Base-by-base conservation (phyloP, 768 basidiomycete genomes). In the Calocybe gangraenosa region DNA sequence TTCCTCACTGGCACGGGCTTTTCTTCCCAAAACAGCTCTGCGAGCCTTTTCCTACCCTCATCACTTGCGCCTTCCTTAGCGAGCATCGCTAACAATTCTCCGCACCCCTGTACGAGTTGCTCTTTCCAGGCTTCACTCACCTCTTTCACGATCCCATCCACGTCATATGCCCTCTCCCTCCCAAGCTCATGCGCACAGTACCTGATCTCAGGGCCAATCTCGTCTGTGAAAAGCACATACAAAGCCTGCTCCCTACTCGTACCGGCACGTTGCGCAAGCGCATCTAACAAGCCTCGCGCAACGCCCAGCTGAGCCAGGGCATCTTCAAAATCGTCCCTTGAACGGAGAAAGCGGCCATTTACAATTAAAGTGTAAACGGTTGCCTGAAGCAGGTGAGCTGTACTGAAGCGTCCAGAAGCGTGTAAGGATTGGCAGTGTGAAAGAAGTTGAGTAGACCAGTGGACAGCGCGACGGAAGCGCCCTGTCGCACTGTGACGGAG, bases 121-220 rank as follows among this genome's bases (percentile, higher is more conserved):
- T 74, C 74, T 42, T 75, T 70, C 50, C 82, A 75, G 48, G 70
- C 69, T 0, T 74, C 65, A 2, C 82, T 75, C 10, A 88, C 59
- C 44, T 87, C 84, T 4, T 69, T 66, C 15, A 81, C 84, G 51
- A 93, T 85, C 3, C 71, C 78, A 51, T 88, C 84, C 22, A 92
- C 68, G 59, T 92, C 89, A 64, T 93, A 94, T 3, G 88, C 82
- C 55, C 81, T 84, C 34, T 70, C 70, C 42, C 81, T 71, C 1
- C 92, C 89, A 11, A 94, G 71, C 57, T 92, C 84, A 56, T 97
- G 95, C 0, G 94, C 93, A 54, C 87, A 92, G 65, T 93, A 86
- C 36, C 95, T 74, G 43, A 98, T 92, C 62, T 96, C 83, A 0
- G 95, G 92, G 18, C 88, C 84, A 42, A 95, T 79, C 56, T 88